A percentile compares a stretch with the other conserved stretches of the same genome.
These are phyloP conservation scores for Vigna nakashimae DNA, from an alignment of 306 rosid species.

Conservation along the genomic window DNA sequence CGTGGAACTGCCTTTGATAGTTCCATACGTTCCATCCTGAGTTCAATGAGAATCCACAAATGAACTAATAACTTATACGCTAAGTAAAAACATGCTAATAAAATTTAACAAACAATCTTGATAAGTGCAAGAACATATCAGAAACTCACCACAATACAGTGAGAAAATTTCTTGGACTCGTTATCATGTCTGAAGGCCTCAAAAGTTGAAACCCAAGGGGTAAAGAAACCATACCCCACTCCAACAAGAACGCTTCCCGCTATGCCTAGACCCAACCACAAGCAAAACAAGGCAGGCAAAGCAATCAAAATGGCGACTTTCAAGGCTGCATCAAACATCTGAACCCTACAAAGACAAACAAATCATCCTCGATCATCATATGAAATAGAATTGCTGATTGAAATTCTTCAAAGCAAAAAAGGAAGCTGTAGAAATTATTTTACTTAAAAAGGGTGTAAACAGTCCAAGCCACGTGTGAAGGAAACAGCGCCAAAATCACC, in stretches of 20 bases:
- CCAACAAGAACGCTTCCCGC: constrained; percentile 81
- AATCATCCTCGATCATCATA: neutral
- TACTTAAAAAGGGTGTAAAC: constrained; percentile 72
- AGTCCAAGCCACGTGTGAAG: constrained; percentile 86
- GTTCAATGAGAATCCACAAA: constrained; percentile 16
- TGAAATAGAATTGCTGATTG: neutral
- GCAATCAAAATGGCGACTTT: constrained; percentile 72
- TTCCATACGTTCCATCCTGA: constrained; percentile 89
- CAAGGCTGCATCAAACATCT: constrained; percentile 67
- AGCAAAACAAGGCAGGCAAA: constrained; percentile 75
- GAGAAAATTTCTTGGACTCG: constrained; percentile 64
- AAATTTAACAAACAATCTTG: constrained; percentile 4
- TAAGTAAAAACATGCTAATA: constrained; percentile 15
- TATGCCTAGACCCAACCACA: constrained; percentile 85
- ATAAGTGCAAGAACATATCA: neutral
- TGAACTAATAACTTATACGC: neutral
- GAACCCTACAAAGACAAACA: constrained; percentile 60
- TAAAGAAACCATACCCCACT: constrained; percentile 79
- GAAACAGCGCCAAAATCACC: constrained; percentile 69
- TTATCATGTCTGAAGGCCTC: constrained; percentile 80
- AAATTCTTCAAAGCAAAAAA: constrained; percentile 19
- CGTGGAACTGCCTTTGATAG: constrained; percentile 84
- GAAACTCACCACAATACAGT: constrained; percentile 66
- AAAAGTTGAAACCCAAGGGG: constrained; percentile 90
- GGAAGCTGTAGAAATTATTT: neutral